Percentiles rank a stretch among this genome's conserved stretches.
phyloP scores from a whole-genome alignment of 2,329 filamentous ascomycete genomes.

The Coniosporium tulheliwenetii region DNA sequence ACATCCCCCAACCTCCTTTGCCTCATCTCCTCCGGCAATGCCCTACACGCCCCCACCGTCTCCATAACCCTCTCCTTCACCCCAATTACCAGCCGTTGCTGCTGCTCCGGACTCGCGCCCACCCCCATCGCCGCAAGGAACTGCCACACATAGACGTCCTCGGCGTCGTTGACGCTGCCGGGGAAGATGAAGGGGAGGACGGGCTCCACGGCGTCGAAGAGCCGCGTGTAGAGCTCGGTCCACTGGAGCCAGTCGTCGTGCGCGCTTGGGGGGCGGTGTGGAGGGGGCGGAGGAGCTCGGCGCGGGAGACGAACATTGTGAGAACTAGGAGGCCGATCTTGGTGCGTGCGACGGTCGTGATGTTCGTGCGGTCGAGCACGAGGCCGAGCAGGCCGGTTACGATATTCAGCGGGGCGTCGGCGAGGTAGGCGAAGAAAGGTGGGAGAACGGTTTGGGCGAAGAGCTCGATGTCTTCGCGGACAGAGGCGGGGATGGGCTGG shows the following conservation, averaged over 20 bases:
- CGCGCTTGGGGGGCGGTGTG: conserved; percentile 47
- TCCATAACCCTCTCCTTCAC: conserved; percentile 98
- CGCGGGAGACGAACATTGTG: conserved; percentile 86
- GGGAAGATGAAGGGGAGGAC: conserved; percentile 79
- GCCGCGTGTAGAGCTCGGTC: conserved; percentile 64
- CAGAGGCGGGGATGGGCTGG: conserved; percentile 54
- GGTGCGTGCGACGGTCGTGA: conserved; percentile 71
- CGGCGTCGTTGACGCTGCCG: conserved; percentile 66
- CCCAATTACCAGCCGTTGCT: conserved; percentile 82
- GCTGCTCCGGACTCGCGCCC: conserved; percentile 82
- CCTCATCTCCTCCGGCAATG: conserved; percentile 72
- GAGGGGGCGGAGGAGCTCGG: conserved; percentile 80
- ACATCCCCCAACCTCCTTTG: conserved; percentile 76
- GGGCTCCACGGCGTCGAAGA: conserved; percentile 80
- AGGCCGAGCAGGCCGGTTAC: conserved; percentile 80
- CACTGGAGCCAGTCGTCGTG: conserved; percentile 70
- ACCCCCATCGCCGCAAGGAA: conserved; percentile 92
- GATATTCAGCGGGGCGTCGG: conserved; percentile 79
- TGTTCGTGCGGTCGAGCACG: conserved; percentile 64
- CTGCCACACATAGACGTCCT: conserved; percentile 92
- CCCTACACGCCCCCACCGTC: conserved; percentile 78
- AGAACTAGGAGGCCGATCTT: conserved; percentile 79
- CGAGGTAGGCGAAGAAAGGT: conserved; percentile 76
- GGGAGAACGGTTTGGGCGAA: conserved; percentile 84
- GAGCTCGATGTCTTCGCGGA: conserved; percentile 83